Evolutionary conservation across 2,329 filamentous ascomycete species (phyloP).

Genomic region (Orbilia ellipsospora): DNA sequence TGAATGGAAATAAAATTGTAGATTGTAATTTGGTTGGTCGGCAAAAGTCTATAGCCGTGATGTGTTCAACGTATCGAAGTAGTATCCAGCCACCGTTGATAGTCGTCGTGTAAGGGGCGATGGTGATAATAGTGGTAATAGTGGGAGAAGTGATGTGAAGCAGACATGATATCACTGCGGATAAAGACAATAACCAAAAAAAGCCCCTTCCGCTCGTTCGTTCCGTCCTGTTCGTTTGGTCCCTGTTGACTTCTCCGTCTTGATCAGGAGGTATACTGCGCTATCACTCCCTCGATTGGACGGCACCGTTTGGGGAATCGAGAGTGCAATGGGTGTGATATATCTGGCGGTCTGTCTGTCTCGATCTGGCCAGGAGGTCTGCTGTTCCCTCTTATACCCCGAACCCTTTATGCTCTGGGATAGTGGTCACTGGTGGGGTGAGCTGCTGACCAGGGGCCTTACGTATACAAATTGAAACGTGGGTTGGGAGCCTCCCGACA

Average conservation of each 20-base stretch:
- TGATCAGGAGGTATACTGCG: slow-evolving; percentile 18
- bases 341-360: slow-evolving; percentile 13
- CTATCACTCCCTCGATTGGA: slow-evolving; percentile 13
- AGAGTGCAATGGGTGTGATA: slow-evolving; percentile 12
- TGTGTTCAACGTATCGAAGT: not conserved
- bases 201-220: not conserved
- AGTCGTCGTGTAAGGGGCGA: slow-evolving; percentile 22
- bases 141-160: not conserved
- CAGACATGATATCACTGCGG: slow-evolving; percentile 15
- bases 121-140: not conserved
- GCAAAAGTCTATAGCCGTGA: too few relatives aligned
- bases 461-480: not conserved
- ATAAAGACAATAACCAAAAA: not conserved
- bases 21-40: too few relatives aligned
- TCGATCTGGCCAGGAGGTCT: slow-evolving; percentile 29
- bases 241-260: slow-evolving; percentile 6
- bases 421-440: too few relatives aligned
- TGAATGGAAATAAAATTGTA: too few relatives aligned
- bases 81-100: not conserved
- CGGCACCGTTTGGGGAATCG: slow-evolving; percentile 22
- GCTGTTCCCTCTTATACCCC: not conserved
- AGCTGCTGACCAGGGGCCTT: too few relatives aligned
- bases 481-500: slow-evolving; percentile 8
- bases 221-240: too few relatives aligned
- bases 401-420: too few relatives aligned